phyloP scores from a whole-genome alignment of 2,329 filamentous ascomycete species.

The Claviceps cyperi region DNA sequence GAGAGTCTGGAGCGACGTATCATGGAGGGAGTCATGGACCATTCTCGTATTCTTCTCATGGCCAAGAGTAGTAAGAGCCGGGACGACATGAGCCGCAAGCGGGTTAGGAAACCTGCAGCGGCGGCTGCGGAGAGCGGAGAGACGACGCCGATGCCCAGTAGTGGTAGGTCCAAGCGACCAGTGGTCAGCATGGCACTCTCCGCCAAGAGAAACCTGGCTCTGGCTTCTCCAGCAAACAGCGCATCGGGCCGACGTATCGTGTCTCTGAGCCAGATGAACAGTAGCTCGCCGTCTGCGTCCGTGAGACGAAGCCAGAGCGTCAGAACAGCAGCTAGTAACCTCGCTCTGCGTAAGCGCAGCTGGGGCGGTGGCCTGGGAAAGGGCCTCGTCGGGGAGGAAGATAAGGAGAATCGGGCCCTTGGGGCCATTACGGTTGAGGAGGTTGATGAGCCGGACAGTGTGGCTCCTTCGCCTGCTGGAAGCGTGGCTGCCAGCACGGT shows the following conservation, averaged over 20 bases:
- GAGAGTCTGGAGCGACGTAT: conserved; percentile 85
- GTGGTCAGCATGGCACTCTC: conserved; percentile 40
- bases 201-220: conserved; percentile 32
- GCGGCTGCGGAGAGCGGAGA: conserved; percentile 6
- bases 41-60: conserved; percentile 82
- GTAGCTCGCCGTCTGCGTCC: conserved; percentile 49
- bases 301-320: conserved; percentile 70
- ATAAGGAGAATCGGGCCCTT: conserved; percentile 49
- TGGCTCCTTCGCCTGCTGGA: conserved; percentile 4
- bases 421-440: conserved; percentile 52
- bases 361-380: conserved; percentile 44
- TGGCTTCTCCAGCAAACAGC: conserved; percentile 26
- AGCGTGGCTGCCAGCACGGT: conserved; percentile 2
- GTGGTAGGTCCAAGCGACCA: conserved; percentile 13
- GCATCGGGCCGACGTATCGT: conserved; percentile 65
- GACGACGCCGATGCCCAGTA: not conserved
- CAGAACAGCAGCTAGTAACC: conserved; percentile 41
- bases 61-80: conserved; percentile 42
- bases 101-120: conserved; percentile 28
- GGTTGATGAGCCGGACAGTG: conserved; percentile 19
- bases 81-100: conserved; percentile 46
- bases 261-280: conserved; percentile 78
- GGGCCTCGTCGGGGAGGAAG: conserved; percentile 33
- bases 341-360: conserved; percentile 49
- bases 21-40: conserved; percentile 88